A percentile compares a stretch with the other conserved stretches of the same genome.
Evolutionary conservation across 1,284 basidiomycete genomes (phyloP).

Genomic region (Ceratobasidium papillatum): DNA sequence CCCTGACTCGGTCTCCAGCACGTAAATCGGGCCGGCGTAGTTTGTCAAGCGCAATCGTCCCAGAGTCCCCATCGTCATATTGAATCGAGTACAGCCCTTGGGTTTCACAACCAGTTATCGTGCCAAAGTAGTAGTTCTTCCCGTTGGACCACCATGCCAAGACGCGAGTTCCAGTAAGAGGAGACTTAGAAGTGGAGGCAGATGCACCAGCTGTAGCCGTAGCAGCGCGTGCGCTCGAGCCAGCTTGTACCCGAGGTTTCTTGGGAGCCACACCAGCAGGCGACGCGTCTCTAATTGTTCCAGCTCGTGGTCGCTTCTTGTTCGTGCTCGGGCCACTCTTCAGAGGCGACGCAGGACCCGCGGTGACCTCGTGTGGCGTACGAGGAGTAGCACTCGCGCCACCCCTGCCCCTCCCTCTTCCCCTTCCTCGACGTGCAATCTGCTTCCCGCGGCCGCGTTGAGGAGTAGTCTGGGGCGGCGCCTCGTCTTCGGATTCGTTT

Average conservation of each 20-base stretch:
- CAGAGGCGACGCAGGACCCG: conserved; percentile 35
- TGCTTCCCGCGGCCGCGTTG: conserved; percentile 3
- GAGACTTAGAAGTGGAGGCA: conserved; percentile 43
- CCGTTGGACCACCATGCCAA: conserved; percentile 72
- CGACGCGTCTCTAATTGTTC: conserved; percentile 43
- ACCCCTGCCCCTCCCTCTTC: conserved; percentile 58
- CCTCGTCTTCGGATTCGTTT: conserved; percentile 27
- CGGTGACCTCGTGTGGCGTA: conserved; percentile 47
- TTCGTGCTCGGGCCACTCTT: conserved; percentile 31
- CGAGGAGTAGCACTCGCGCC: conserved; percentile 48
- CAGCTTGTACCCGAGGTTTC: conserved; percentile 9
- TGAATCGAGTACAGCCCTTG: conserved; percentile 52
- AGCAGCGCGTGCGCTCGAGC: conserved; percentile 2
- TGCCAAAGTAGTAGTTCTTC: conserved; percentile 69
- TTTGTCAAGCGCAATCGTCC: conserved; percentile 59
- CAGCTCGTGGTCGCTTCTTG: conserved; percentile 42
- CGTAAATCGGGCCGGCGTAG: conserved; percentile 63
- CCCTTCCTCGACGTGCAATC: conserved; percentile 44
- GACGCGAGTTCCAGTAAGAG: conserved; percentile 60
- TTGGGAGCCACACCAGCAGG: conserved; percentile 43
- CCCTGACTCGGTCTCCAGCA: conserved; percentile 65
- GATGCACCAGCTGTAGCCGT: conserved; percentile 43
- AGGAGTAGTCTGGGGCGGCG: conserved; percentile 13
- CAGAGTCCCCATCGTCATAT: conserved; percentile 66
- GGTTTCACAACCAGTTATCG: conserved; percentile 52